Evolutionary conservation across 139 green algal species (phyloP).

Genomic region (Gonium pectorale): DNA sequence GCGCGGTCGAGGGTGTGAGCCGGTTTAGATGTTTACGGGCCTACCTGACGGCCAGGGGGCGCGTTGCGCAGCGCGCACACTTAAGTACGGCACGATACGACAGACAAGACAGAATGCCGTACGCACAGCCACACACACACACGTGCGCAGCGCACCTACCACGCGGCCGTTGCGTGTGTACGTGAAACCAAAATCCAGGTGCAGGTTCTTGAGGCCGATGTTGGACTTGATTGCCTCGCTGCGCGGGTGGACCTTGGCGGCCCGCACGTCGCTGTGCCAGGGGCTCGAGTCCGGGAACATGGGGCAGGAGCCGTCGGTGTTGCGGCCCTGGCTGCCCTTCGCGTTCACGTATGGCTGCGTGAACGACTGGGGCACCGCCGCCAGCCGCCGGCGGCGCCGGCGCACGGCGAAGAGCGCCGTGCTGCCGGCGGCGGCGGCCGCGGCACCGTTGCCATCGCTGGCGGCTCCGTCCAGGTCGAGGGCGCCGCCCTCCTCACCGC

Average conservation of each 20-base stretch:
- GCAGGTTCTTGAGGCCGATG: conserved; percentile 25
- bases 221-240: conserved; percentile 44
- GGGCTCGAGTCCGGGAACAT: conserved; percentile 1
- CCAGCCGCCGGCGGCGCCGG: neutral
- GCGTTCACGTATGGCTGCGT: neutral
- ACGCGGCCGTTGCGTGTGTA: neutral
- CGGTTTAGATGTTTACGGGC: too few relatives aligned
- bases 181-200: conserved; percentile 6
- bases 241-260: conserved; percentile 21
- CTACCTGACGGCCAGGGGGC: too few relatives aligned
- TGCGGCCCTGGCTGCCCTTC: conserved; percentile 25
- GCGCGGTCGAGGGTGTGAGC: too few relatives aligned
- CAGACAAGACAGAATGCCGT: neutral
- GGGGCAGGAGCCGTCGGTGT: conserved; percentile 47
- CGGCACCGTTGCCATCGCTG: too few relatives aligned
- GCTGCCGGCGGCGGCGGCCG: neutral
- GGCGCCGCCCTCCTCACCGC: too few relatives aligned
- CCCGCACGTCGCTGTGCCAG: conserved; percentile 39
- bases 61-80: too few relatives aligned
- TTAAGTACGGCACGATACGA: too few relatives aligned
- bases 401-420: too few relatives aligned
- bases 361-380: neutral
- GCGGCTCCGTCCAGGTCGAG: too few relatives aligned
- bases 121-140: neutral
- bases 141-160: neutral